Percentiles rank a stretch among this genome's conserved stretches.
Conservation (phyloP, 2,329 filamentous ascomycete species). For the Hymenoscyphus fraxineus region DNA sequence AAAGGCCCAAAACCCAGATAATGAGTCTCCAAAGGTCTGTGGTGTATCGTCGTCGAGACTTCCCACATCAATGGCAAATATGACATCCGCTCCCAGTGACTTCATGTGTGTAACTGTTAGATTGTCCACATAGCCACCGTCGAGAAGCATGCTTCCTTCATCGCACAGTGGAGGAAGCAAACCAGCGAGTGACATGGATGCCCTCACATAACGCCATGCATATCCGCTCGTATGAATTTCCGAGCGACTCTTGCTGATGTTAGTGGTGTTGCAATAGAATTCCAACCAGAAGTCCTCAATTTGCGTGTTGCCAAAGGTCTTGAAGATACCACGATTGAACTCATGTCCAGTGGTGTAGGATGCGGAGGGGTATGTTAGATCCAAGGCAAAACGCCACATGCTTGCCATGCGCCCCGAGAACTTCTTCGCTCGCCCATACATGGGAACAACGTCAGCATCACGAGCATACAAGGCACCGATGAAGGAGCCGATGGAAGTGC, state of each 20-base stretch:
- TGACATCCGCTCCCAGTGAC: conserved; percentile 82
- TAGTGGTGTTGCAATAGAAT: conserved; percentile 99
- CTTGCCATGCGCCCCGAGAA: conserved; percentile 98
- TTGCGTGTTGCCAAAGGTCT: conserved; percentile 92
- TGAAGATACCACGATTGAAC: conserved; percentile 98
- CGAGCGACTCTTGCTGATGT: conserved; percentile 87
- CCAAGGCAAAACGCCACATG: conserved; percentile 96
- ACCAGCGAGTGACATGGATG: conserved; percentile 94
- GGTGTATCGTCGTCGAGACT: conserved; percentile 87
- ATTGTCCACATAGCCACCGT: conserved; percentile 97
- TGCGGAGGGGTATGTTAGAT: conserved; percentile 91
- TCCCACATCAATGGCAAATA: conserved; percentile 94
- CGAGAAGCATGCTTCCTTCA: conserved; percentile 92
- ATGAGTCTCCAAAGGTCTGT: conserved; percentile 87
- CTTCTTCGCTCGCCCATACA: conserved; percentile 95
- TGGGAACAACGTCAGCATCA: conserved; percentile 93
- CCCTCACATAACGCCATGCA: conserved; percentile 93
- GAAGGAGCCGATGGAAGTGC: conserved; percentile 94
- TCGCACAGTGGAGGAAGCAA: conserved; percentile 91
- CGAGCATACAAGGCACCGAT: conserved; percentile 93
- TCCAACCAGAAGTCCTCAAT: conserved; percentile 99
- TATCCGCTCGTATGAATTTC: conserved; percentile 97
- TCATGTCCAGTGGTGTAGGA: conserved; percentile 98
- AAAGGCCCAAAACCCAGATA: conserved; percentile 93
- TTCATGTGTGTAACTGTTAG: conserved; percentile 98